Evolutionary conservation across 169 alveolate species (phyloP).

Genomic region (Plasmodium gaboni): DNA sequence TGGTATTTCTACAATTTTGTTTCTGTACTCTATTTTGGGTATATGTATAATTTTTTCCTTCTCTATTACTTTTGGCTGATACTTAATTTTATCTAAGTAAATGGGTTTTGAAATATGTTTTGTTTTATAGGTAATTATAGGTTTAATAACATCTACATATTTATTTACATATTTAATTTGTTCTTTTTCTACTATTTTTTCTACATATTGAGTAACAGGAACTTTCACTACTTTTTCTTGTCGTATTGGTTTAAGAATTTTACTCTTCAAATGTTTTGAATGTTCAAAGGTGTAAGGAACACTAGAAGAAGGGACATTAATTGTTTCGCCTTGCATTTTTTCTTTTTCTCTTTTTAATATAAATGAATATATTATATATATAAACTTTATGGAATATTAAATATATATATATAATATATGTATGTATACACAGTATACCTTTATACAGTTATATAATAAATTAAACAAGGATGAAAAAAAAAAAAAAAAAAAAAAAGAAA

Average conservation of each 20-base stretch:
- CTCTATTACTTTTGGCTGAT: constrained; percentile 61
- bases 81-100: constrained; percentile 72
- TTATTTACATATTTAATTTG: constrained; percentile 70
- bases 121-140: constrained; percentile 71
- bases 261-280: constrained; percentile 50
- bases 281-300: constrained; percentile 67
- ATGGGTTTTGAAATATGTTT: constrained; percentile 70
- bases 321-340: constrained; percentile 43
- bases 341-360: constrained; percentile 13
- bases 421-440: background rate
- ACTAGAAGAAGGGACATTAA: constrained; percentile 1
- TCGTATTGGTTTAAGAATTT: constrained; percentile 74
- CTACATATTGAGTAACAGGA: constrained; percentile 72
- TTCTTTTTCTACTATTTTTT: constrained; percentile 70
- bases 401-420: background rate
- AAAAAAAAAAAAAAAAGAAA: background rate
- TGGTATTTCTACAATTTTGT: constrained; percentile 74
- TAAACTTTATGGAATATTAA: background rate
- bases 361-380: constrained; percentile 6
- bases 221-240: constrained; percentile 73
- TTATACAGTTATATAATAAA: too few relatives aligned
- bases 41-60: constrained; percentile 73
- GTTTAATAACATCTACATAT: constrained; percentile 70
- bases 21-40: constrained; percentile 74
- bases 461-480: background rate